A percentile compares a stretch with the other conserved stretches of the same genome.
These are phyloP conservation scores for Kluyveromyces lactis DNA, from an alignment of 805 yeast species.

Conservation along the genomic window DNA sequence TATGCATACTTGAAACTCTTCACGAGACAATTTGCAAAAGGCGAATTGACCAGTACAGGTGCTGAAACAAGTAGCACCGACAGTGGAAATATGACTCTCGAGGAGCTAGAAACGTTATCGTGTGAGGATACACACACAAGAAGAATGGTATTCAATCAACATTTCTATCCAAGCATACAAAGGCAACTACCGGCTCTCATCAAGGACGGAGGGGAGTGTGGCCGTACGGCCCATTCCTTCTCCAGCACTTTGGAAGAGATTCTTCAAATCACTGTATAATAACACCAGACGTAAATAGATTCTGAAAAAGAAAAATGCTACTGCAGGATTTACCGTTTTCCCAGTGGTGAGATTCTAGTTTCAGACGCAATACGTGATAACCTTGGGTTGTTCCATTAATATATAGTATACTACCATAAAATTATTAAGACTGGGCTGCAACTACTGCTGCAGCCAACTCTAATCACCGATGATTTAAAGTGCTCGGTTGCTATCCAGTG, in stretches of 20 bases:
- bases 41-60: slow-evolving; percentile 5
- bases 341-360: too few relatives aligned
- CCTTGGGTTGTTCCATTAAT: too few relatives aligned
- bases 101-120: slow-evolving; percentile 37
- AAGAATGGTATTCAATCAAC: slow-evolving; percentile 40
- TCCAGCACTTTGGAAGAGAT: neutral
- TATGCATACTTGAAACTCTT: slow-evolving; percentile 56
- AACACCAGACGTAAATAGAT: too few relatives aligned
- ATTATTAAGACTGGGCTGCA: too few relatives aligned
- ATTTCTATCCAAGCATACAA: slow-evolving; percentile 40
- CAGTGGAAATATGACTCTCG: slow-evolving; percentile 1
- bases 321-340: too few relatives aligned
- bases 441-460: too few relatives aligned
- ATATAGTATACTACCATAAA: too few relatives aligned
- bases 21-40: slow-evolving; percentile 30
- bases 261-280: too few relatives aligned
- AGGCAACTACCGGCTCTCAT: slow-evolving; percentile 43
- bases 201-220: slow-evolving; percentile 69
- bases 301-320: too few relatives aligned
- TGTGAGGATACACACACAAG: slow-evolving; percentile 59
- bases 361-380: too few relatives aligned
- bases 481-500: too few relatives aligned
- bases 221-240: slow-evolving; percentile 37
- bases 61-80: neutral
- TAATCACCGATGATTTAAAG: too few relatives aligned